A percentile compares a stretch with the other conserved stretches of the same genome.
Conservation (phyloP, 768 basidiomycete genomes). For the Mycena latifolia region DNA sequence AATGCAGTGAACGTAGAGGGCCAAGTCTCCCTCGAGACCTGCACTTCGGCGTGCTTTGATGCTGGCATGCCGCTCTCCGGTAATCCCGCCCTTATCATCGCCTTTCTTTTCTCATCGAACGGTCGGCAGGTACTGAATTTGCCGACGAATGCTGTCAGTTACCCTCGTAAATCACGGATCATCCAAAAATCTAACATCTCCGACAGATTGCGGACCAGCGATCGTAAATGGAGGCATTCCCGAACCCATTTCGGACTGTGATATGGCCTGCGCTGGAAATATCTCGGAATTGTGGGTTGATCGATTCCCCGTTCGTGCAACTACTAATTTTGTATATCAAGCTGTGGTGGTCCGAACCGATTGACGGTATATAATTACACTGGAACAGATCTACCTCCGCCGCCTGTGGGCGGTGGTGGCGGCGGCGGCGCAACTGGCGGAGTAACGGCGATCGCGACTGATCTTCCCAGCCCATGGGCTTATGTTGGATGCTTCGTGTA, state of each 20-base stretch:
- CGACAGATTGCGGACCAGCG: constrained; percentile 62
- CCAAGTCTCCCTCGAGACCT: constrained; percentile 64
- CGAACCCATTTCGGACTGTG: constrained; percentile 65
- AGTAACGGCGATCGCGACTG: constrained; percentile 61
- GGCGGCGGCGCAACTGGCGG: constrained; percentile 30
- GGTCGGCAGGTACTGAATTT: constrained; percentile 54
- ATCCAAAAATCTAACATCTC: constrained; percentile 23
- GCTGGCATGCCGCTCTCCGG: constrained; percentile 48
- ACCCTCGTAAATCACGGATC: not conserved
- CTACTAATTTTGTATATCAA: constrained; percentile 2
- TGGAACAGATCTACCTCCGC: constrained; percentile 62
- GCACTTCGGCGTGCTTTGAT: constrained; percentile 72
- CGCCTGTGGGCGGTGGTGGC: constrained; percentile 50
- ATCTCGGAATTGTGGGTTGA: constrained; percentile 60
- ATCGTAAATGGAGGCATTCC: constrained; percentile 63
- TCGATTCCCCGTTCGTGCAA: not conserved
- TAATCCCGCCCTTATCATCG: not conserved
- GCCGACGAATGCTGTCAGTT: constrained; percentile 65
- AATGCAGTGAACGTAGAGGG: constrained; percentile 48
- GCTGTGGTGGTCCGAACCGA: constrained; percentile 78
- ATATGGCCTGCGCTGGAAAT: constrained; percentile 76
- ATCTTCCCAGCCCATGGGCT: constrained; percentile 67
- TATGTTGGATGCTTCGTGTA: constrained; percentile 79
- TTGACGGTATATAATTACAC: constrained; percentile 80
- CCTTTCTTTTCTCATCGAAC: constrained; percentile 50